phyloP scores from a whole-genome alignment of 192 early-diverging fungal species.

The Backusella australiensis region DNA sequence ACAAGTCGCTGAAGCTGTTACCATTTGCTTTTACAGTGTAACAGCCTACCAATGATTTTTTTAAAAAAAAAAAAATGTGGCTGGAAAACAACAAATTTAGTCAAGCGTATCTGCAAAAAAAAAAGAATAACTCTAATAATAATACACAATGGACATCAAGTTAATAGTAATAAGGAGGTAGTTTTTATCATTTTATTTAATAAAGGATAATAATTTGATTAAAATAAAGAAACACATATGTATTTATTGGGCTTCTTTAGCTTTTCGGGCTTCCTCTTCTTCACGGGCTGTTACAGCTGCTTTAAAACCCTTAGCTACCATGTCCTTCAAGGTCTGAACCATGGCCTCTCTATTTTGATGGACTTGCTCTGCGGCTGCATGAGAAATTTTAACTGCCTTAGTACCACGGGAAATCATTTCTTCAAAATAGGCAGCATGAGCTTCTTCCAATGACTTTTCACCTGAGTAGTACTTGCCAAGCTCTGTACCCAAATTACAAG shows the following conservation, averaged over 20 bases:
- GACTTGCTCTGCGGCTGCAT: background rate
- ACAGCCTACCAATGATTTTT: too few relatives aligned
- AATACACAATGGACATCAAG: too few relatives aligned
- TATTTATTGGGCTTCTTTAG: background rate
- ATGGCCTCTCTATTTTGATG: background rate
- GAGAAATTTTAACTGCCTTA: background rate
- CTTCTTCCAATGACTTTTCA: slow-evolving; percentile 1
- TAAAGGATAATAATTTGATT: background rate
- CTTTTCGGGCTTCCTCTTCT: background rate
- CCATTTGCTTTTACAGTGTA: too few relatives aligned
- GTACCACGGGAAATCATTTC: slow-evolving; percentile 4
- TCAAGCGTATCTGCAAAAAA: background rate
- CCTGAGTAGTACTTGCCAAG: background rate
- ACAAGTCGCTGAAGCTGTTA: too few relatives aligned
- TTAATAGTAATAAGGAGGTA: background rate
- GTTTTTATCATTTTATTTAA: background rate
- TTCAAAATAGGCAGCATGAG: background rate
- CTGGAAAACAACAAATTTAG: background rate
- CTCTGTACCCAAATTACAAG: slow-evolving; percentile 8
- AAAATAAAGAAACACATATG: background rate
- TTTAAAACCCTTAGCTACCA: background rate
- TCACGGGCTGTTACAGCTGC: background rate
- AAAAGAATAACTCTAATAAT: too few relatives aligned
- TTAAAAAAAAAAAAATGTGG: background rate
- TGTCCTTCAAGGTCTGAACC: background rate